These are phyloP conservation scores for Termitomyces sp. DNA, from an alignment of 768 basidiomycete genomes.

Conservation along the genomic window DNA sequence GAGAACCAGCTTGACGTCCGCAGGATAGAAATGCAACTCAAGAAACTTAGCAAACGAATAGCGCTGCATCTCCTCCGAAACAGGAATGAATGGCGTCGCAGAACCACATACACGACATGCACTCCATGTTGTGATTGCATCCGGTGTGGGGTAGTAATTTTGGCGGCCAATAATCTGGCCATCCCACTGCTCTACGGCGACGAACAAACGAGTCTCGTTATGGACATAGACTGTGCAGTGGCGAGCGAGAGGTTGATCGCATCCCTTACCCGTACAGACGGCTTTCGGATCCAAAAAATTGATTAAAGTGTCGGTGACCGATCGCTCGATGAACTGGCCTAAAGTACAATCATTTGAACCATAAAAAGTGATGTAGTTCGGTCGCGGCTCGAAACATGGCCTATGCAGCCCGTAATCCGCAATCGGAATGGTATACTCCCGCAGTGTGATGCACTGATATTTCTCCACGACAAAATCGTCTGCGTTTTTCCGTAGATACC, in stretches of 20 bases:
- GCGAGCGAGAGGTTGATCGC: slow-evolving; percentile 71
- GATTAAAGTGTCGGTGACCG: slow-evolving; percentile 60
- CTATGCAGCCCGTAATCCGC: slow-evolving; percentile 62
- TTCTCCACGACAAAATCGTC: slow-evolving; percentile 90
- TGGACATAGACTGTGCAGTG: slow-evolving; percentile 94
- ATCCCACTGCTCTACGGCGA: slow-evolving; percentile 88
- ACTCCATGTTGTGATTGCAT: slow-evolving; percentile 88
- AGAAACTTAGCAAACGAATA: slow-evolving; percentile 97
- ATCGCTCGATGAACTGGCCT: slow-evolving; percentile 87
- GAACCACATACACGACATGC: slow-evolving; percentile 74
- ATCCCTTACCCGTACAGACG: slow-evolving; percentile 78
- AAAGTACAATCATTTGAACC: slow-evolving; percentile 90
- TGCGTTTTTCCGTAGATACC: slow-evolving; percentile 83
- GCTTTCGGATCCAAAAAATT: slow-evolving; percentile 72
- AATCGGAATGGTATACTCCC: slow-evolving; percentile 76
- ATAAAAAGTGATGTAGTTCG: slow-evolving; percentile 82
- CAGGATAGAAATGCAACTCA: slow-evolving; percentile 93
- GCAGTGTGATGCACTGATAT: slow-evolving; percentile 83
- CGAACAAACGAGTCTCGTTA: slow-evolving; percentile 73
- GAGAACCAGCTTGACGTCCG: slow-evolving; percentile 77
- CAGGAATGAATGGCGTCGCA: slow-evolving; percentile 82
- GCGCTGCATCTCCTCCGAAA: slow-evolving; percentile 87
- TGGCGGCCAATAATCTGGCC: slow-evolving; percentile 62
- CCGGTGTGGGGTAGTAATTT: slow-evolving; percentile 52
- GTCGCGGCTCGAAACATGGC: slow-evolving; percentile 69